A percentile compares a stretch with the other conserved stretches of the same genome.
These are phyloP conservation scores for Quambalaria eucalypti DNA, from an alignment of 1,284 basidiomycete species.

Conservation along the genomic window DNA sequence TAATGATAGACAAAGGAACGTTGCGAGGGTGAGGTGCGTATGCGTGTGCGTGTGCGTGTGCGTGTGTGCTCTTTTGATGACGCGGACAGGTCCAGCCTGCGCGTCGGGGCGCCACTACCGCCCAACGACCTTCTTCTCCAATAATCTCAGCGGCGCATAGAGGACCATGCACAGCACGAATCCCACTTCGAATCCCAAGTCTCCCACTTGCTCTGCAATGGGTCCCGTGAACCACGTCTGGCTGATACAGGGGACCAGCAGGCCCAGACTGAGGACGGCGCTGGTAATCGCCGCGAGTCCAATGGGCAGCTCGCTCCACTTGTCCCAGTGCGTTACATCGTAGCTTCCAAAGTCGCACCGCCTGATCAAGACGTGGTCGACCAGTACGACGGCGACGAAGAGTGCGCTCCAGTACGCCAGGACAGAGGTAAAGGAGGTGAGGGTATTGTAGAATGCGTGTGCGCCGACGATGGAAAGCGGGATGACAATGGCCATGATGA, in stretches of 20 bases:
- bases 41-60: too few species aligned
- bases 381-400: slow-evolving; percentile 56
- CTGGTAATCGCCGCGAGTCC: slow-evolving; percentile 52
- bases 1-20: too few species aligned
- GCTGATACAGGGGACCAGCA: slow-evolving; percentile 43
- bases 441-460: slow-evolving; percentile 57
- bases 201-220: slow-evolving; percentile 35
- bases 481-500: slow-evolving; percentile 66
- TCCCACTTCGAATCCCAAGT: slow-evolving; percentile 48
- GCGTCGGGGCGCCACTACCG: too few species aligned
- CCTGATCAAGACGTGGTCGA: slow-evolving; percentile 58
- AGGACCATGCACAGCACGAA: slow-evolving; percentile 37
- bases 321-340: slow-evolving; percentile 56
- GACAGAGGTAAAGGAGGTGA: slow-evolving; percentile 54
- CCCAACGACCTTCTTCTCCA: slow-evolving; percentile 37
- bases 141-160: slow-evolving; percentile 34
- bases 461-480: slow-evolving; percentile 59
- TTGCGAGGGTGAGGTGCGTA: too few species aligned
- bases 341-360: slow-evolving; percentile 51
- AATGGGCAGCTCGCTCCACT: slow-evolving; percentile 52
- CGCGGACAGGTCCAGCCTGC: too few species aligned
- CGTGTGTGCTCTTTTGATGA: too few species aligned
- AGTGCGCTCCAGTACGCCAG: slow-evolving; percentile 62
- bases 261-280: slow-evolving; percentile 26
- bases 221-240: slow-evolving; percentile 44